Conservation (phyloP, 345 rosid genomes). For the Melastoma malabathricum region DNA sequence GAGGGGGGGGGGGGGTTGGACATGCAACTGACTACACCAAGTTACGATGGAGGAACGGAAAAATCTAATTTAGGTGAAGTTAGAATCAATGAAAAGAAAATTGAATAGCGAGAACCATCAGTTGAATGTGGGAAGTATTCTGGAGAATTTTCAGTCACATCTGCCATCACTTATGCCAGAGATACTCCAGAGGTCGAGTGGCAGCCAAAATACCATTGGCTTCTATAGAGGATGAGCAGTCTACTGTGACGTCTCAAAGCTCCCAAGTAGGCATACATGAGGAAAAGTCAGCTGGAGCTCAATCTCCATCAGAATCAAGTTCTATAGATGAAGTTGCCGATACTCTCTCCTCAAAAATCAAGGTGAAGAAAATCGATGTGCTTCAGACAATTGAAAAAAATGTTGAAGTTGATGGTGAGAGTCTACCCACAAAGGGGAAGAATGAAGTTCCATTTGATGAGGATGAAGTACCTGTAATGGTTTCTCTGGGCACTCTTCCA, state of each 20-base stretch:
- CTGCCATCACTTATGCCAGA: slow-evolving; percentile 27
- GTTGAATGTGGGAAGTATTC: slow-evolving; percentile 16
- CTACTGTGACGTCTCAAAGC: slow-evolving; percentile 18
- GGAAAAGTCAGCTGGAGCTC: slow-evolving; percentile 10
- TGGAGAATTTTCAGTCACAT: slow-evolving; percentile 15
- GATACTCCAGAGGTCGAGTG: slow-evolving; percentile 49
- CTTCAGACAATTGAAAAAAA: slow-evolving; percentile 33
- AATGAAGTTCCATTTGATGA: slow-evolving; percentile 52
- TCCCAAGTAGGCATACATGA: slow-evolving; percentile 11
- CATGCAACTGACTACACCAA: slow-evolving; percentile 18
- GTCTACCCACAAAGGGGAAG: slow-evolving; percentile 39
- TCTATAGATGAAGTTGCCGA: slow-evolving; percentile 23
- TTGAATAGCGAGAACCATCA: slow-evolving; percentile 19
- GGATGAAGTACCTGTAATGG: slow-evolving; percentile 45
- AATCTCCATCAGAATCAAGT: slow-evolving; percentile 9
- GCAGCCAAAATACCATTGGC: slow-evolving; percentile 32
- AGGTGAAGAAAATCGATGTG: slow-evolving; percentile 24
- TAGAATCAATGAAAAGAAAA: slow-evolving; percentile 13
- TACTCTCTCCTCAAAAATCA: slow-evolving; percentile 21
- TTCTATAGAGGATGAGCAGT: slow-evolving; percentile 28
- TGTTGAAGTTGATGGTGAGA: slow-evolving; percentile 30
- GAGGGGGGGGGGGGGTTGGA: slow-evolving; percentile 46
- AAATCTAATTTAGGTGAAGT: slow-evolving; percentile 25
- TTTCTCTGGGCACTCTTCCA: slow-evolving; percentile 28
- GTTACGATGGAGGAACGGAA: slow-evolving; percentile 19